phyloP scores from a whole-genome alignment of 2,329 filamentous ascomycete species.

The Pyrenochaeta sp. region DNA sequence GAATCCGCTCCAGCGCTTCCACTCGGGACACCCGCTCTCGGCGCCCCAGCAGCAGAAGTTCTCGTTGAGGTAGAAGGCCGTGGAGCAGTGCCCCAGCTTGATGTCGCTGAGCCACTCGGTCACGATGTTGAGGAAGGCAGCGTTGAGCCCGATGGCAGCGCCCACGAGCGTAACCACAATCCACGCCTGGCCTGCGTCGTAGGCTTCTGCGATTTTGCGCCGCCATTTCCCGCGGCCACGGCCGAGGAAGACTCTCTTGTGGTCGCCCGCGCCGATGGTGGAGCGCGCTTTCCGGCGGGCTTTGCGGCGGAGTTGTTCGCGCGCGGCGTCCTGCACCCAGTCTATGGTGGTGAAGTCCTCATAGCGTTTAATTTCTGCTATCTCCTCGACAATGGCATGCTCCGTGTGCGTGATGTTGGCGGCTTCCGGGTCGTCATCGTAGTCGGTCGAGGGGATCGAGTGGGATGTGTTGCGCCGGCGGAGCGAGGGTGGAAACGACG shows the following conservation, averaged over 20 bases:
- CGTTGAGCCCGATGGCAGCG: constrained; percentile 90
- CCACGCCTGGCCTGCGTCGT: constrained; percentile 97
- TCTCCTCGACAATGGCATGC: constrained; percentile 87
- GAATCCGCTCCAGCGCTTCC: constrained; percentile 87
- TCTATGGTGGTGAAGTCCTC: constrained; percentile 99
- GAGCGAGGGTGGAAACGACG: constrained; percentile 62
- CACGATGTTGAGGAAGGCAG: constrained; percentile 90
- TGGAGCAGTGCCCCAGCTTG: constrained; percentile 94
- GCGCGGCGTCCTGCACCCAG: constrained; percentile 96
- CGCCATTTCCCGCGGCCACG: constrained; percentile 70
- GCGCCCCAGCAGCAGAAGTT: constrained; percentile 98
- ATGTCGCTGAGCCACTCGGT: constrained; percentile 97
- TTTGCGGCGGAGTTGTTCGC: constrained; percentile 84
- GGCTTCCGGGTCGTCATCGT: constrained; percentile 67
- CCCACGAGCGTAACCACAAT: constrained; percentile 95
- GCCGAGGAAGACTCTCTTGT: constrained; percentile 64
- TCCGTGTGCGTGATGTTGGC: constrained; percentile 62
- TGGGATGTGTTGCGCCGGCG: constrained; percentile 71
- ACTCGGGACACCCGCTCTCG: constrained; percentile 85
- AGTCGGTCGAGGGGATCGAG: constrained; percentile 67
- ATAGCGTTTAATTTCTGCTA: constrained; percentile 97
- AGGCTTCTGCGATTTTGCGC: constrained; percentile 81
- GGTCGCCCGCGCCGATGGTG: constrained; percentile 47
- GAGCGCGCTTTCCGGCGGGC: constrained; percentile 75
- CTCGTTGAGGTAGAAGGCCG: constrained; percentile 96